phyloP scores from a whole-genome alignment of 2,329 filamentous ascomycete genomes.

The Colletotrichum sp. region DNA sequence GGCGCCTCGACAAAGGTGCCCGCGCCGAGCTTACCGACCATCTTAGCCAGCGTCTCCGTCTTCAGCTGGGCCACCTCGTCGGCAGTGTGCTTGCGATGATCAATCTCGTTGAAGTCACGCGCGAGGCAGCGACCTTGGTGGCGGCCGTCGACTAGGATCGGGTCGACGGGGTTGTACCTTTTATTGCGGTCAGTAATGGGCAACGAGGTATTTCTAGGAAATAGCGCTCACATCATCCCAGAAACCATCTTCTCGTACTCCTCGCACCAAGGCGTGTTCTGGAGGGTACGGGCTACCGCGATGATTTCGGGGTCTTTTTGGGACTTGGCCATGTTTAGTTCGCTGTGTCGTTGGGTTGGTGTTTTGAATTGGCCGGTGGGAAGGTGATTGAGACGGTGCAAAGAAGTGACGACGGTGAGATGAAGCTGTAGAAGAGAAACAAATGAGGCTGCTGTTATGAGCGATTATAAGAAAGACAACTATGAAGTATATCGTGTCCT shows the following conservation, averaged over 20 bases:
- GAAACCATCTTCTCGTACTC: conserved; percentile 19
- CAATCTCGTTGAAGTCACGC: conserved; percentile 54
- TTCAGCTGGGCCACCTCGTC: conserved; percentile 35
- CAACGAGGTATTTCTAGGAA: not conserved
- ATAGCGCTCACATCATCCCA: not conserved
- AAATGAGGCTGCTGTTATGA: fast-evolving
- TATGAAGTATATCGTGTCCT: not conserved
- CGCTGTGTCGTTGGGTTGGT: too few species aligned
- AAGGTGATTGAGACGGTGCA: not conserved
- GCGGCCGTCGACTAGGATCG: conserved; percentile 48
- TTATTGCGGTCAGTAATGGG: not conserved
- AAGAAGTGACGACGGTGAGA: not conserved
- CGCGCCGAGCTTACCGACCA: conserved; percentile 52
- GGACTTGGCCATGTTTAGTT: not conserved
- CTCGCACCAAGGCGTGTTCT: conserved; percentile 5
- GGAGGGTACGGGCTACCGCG: not conserved
- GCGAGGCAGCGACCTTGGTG: conserved; percentile 54
- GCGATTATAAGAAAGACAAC: not conserved
- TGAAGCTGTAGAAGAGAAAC: not conserved
- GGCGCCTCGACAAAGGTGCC: conserved; percentile 63
- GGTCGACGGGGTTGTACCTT: conserved; percentile 52
- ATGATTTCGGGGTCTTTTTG: conserved; percentile 2
- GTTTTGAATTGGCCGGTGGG: not conserved
- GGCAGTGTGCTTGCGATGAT: conserved; percentile 52
- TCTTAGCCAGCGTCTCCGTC: conserved; percentile 46